Evolutionary conservation across 2,329 filamentous ascomycete species (phyloP), one percentile per base, ranked within the genome.

Genomic region (Epichloe festucae): DNA sequence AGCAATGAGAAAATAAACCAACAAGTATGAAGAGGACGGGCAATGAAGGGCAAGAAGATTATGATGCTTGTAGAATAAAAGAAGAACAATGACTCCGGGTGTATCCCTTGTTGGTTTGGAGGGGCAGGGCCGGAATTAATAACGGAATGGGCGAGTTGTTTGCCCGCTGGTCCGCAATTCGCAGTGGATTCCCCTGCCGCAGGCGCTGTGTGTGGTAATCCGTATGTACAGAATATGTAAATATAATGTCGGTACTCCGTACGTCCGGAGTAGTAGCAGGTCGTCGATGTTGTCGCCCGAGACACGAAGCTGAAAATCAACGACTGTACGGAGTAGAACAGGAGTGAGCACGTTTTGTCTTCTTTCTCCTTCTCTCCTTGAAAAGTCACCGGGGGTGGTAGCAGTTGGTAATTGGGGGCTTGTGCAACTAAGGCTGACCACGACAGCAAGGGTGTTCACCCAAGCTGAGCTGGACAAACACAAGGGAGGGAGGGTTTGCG

Each of bases 271-370:
- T 41, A n/a, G 35, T 39, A 14, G 49, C 49, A 41, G 51, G 31
- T 45, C 51, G 46, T 49, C 48, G 43, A 40, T 27, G 45, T 36
- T 40, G 41, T 40, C 39, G 49, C 34, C 44, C 54, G 44, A 52
- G 52, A 53, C 52, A 52, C 43, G 19, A 21, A 46, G 45, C 21
- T 27, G 27, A 48, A 49, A 50, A 54, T 46, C 48, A 52, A 48
- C 50, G 45, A 50, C 42, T 40, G 43, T 43, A 40, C 31, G 3
- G 42, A 14, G 19, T 19, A 34, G 27, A 46, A 15, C 15, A 40
- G 39, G 42, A 17, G 21, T 31, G 3, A 27, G 41, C 12, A 5
- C 15, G 6, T 45, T 31, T n/a, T 14, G 8, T 6, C 14, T 19
- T 45, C 15, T 23, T 42, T 21, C 21, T 42, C 23, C 12, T 21